Conservation (phyloP, 1,284 basidiomycete genomes). For the Heterobasidion parviporum region DNA sequence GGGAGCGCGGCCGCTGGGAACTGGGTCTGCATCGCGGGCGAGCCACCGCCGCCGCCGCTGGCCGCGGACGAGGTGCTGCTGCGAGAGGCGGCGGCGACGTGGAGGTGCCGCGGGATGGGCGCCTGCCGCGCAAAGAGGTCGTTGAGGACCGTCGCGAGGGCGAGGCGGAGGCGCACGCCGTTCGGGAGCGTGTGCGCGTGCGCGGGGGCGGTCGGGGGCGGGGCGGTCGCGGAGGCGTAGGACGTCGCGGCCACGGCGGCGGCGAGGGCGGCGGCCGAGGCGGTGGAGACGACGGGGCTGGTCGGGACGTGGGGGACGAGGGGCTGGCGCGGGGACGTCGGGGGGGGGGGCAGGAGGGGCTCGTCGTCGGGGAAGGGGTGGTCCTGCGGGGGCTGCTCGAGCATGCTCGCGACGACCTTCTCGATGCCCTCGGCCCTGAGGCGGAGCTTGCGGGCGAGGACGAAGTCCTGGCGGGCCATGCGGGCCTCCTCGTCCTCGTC, state of each 20-base stretch:
- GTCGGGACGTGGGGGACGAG: neutral
- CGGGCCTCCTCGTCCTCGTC: slow-evolving; percentile 53
- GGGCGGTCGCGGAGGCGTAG: slow-evolving; percentile 32
- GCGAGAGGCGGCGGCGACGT: neutral
- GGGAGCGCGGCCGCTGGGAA: slow-evolving; percentile 11
- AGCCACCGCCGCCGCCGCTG: neutral
- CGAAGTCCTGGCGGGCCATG: slow-evolving; percentile 47
- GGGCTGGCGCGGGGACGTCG: slow-evolving; percentile 19
- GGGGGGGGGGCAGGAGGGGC: slow-evolving; percentile 4
- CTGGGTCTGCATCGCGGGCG: neutral
- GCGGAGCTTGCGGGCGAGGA: slow-evolving; percentile 51
- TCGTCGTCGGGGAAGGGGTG: slow-evolving; percentile 40
- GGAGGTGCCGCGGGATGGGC: slow-evolving; percentile 28
- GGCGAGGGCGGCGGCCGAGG: neutral
- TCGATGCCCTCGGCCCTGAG: slow-evolving; percentile 70
- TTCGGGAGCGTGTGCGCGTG: slow-evolving; percentile 64
- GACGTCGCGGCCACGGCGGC: slow-evolving; percentile 15
- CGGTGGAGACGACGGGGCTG: no score
- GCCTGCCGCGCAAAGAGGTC: slow-evolving; percentile 70
- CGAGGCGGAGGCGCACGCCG: slow-evolving; percentile 29
- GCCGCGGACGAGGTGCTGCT: slow-evolving; percentile 11
- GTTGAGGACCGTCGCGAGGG: slow-evolving; percentile 6
- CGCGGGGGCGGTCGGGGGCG: slow-evolving; percentile 14
- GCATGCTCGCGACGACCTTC: slow-evolving; percentile 71
- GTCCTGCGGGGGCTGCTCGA: slow-evolving; percentile 61